Evolutionary conservation across 306 rosid species (phyloP).

Genomic region (Lagenaria siceraria): DNA sequence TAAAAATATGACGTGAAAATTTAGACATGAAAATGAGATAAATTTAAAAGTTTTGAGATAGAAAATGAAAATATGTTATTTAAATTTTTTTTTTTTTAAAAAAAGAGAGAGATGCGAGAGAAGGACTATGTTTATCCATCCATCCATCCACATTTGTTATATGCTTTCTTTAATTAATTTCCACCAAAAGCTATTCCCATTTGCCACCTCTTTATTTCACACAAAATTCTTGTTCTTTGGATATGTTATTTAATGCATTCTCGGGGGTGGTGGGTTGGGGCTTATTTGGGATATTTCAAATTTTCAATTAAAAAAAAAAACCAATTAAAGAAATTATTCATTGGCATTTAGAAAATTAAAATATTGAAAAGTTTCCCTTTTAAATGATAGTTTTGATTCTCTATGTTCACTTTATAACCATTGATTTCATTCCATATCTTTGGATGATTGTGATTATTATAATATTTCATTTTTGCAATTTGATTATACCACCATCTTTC

Average conservation of each 20-base stretch:
- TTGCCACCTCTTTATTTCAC: background rate
- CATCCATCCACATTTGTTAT: background rate
- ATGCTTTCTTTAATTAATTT: background rate
- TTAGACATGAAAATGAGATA: background rate
- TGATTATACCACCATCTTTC: background rate
- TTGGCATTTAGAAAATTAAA: background rate
- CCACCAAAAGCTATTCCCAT: background rate
- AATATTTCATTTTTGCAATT: background rate
- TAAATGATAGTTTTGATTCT: background rate
- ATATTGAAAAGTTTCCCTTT: background rate
- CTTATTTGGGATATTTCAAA: background rate
- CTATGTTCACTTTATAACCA: background rate
- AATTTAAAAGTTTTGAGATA: background rate
- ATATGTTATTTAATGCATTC: background rate
- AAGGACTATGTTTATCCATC: background rate
- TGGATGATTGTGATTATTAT: background rate
- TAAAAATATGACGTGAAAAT: no score
- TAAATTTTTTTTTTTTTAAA: no score
- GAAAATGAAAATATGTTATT: background rate
- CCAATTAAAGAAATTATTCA: background rate
- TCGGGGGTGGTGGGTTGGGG: background rate
- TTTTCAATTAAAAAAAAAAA: background rate
- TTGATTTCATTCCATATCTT: conserved; percentile 3
- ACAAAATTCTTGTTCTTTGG: background rate
- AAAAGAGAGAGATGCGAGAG: background rate